These are phyloP conservation scores for Arachis hypogaea DNA, from an alignment of 306 rosid species.

Conservation along the genomic window DNA sequence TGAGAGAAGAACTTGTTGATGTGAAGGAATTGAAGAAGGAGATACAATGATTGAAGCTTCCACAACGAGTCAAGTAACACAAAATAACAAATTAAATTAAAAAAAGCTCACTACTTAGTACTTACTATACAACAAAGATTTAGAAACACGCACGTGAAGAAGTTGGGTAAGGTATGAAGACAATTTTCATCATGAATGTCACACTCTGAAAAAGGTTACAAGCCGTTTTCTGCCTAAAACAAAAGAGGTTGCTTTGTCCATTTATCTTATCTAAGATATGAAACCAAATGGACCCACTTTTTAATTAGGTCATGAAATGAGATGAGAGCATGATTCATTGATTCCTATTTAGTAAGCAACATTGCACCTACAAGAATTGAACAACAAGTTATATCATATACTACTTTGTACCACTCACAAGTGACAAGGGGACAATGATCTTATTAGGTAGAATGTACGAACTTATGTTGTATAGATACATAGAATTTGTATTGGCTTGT, in stretches of 20 bases:
- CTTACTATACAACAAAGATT: background rate
- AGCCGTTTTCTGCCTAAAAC: constrained; percentile 45
- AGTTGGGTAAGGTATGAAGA: constrained; percentile 16
- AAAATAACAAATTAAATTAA: background rate
- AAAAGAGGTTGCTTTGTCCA: constrained; percentile 53
- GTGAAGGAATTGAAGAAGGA: background rate
- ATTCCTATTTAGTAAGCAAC: constrained; percentile 35
- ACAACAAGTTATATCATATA: constrained; percentile 17
- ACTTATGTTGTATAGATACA: background rate
- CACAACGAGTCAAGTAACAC: background rate
- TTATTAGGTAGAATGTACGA: background rate
- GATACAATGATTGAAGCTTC: background rate
- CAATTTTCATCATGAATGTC: constrained; percentile 34
- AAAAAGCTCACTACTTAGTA: background rate
- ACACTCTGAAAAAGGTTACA: constrained; percentile 44
- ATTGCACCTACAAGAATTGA: constrained; percentile 35
- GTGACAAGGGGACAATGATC: background rate
- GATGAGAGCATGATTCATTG: constrained; percentile 36
- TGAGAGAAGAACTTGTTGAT: background rate
- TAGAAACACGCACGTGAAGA: constrained; percentile 3
- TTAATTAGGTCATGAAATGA: constrained; percentile 35
- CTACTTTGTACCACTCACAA: background rate
- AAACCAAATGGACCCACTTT: constrained; percentile 42
- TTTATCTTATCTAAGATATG: constrained; percentile 28
- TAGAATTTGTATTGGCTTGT: background rate